Evolutionary conservation across 1,284 basidiomycete species (phyloP), one percentile per base, ranked within the genome.

Genomic region (Stygiomarasmius scandens): DNA sequence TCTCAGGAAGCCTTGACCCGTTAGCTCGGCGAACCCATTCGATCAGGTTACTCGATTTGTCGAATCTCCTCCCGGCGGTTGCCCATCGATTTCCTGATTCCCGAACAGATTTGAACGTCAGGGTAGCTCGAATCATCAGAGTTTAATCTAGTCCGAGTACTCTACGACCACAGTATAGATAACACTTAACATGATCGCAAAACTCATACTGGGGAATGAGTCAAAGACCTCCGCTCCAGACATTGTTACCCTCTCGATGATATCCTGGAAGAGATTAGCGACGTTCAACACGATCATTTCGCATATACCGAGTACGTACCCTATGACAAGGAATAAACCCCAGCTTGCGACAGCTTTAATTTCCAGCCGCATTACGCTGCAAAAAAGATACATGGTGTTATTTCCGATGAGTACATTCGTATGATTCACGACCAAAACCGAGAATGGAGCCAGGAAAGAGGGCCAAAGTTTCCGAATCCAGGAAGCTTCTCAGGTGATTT

Each of bases 261-360:
- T 89, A 63, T 94, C 91, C 80, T 88, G 55, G 34, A 49, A 57
- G 34, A 25, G 44, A 55, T 58, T 8, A 64, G 49, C n/a, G 53
- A 58, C 34, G 56, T 36, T 25, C 51, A 49, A 49, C 52, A 19
- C 11, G 16, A 38, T 23, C 45, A 9, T 36, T 19, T 50, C 44
- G 11, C 27, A 56, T 50, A 10, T 36, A 29, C n/a, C 41, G 20
- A 12, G 22, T 24, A 71, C 84, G 66, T 69, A 90, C 89, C 20
- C 92, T 95, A 72, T 97, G 95, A 67, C 95, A 96, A 41, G 93
- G 93, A 58, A 98, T 93, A 95, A 96, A 65, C 96, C 88, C 93
- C 93, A 95, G 2, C 73, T 79, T 0, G 86, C 81, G 2, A 96
- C 92, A 1, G 79, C 86, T 63, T 79, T 83, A 3, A 83, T 88